phyloP scores from a whole-genome alignment of 495 filamentous ascomycete species.

The Daldinia bambusicola region DNA sequence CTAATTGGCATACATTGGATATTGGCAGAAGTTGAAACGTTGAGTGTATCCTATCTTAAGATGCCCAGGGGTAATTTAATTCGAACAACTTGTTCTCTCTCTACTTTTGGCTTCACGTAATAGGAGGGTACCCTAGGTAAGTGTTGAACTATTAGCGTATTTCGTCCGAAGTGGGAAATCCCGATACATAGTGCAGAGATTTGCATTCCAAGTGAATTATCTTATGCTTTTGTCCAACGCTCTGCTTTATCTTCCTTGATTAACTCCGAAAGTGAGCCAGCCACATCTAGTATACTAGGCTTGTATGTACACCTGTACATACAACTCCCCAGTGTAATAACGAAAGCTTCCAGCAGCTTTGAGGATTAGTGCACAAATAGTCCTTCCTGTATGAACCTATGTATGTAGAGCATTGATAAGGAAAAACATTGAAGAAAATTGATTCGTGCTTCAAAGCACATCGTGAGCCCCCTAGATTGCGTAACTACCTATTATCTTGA shows the following conservation, averaged over 20 bases:
- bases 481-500: background rate
- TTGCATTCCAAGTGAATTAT: background rate
- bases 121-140: no score
- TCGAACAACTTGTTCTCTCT: no score
- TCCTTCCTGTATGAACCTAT: no score
- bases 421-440: background rate
- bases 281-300: background rate
- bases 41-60: no score
- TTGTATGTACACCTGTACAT: background rate
- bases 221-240: background rate
- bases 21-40: no score
- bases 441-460: background rate
- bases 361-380: no score
- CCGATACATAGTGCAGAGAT: background rate
- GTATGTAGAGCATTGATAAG: no score
- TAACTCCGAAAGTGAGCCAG: background rate
- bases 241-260: background rate
- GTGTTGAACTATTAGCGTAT: no score
- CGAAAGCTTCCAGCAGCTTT: background rate
- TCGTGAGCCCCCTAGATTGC: background rate
- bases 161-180: background rate
- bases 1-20: no score
- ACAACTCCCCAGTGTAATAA: background rate
- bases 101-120: no score
- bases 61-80: no score